These are phyloP conservation scores for Gonapodya sp. DNA, from an alignment of 192 early-diverging fungal species.

Conservation along the genomic window DNA sequence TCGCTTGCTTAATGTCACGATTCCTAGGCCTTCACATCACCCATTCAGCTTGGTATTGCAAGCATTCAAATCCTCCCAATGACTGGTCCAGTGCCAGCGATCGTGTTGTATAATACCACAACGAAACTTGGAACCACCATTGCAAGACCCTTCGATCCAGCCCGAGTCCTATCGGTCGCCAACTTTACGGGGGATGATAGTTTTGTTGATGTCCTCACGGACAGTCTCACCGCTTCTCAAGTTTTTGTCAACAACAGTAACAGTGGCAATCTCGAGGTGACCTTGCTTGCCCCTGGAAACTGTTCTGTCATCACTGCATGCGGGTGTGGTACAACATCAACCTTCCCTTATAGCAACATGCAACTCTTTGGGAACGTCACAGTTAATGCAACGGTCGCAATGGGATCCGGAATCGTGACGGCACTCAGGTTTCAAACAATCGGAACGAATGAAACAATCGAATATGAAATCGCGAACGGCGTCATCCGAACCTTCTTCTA, in stretches of 20 bases:
- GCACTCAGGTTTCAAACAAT: background rate
- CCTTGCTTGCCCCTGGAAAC: background rate
- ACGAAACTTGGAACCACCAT: background rate
- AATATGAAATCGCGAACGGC: slow-evolving; percentile 1
- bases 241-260: background rate
- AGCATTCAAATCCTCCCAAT: background rate
- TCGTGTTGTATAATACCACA: background rate
- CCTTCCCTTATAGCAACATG: background rate
- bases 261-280: background rate
- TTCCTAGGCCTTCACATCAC: background rate
- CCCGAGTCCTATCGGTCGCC: background rate
- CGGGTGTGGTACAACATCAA: background rate
- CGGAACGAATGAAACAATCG: background rate
- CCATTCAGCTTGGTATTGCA: background rate
- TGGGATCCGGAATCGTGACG: background rate
- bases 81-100: background rate
- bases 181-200: background rate
- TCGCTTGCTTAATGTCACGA: background rate
- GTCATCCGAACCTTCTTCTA: background rate
- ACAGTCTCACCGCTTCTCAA: background rate
- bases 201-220: background rate
- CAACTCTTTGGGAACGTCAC: background rate
- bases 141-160: background rate
- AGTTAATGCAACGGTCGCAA: background rate
- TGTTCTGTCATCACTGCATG: background rate